Base-by-base conservation (phyloP, 2,329 filamentous ascomycete species). In the Moelleriella libera region DNA sequence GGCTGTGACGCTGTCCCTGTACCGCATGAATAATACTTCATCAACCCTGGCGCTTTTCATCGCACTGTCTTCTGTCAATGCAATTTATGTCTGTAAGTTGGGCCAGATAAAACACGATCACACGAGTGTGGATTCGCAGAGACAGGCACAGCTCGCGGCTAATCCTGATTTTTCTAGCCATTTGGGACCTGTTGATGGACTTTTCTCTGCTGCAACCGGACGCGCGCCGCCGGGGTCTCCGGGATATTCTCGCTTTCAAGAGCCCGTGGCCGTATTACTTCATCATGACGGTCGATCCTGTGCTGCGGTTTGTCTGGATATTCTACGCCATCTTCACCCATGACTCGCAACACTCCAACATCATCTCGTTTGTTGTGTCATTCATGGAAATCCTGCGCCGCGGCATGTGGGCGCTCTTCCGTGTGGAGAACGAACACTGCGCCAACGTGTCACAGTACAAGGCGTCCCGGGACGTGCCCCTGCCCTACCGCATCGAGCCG, bases 391-490 rank as follows among this genome's bases (percentile, higher is more conserved):
- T 94, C 28, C 73, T 78, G n/a, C 80, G 92, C 32, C 73, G 92
- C 60, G 89, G 88, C 51, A 79, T 96, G 60, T 98, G 92, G 92
- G 82, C 84, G 0, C 71, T 97, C 4, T 85, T 98, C 62, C 86
- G 92, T 41, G 89, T 98, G 30, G 92, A 98, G 64, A 98, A 98
- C 63, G 92, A 98, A 58, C 92, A 98, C 66, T 95, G 88, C 65
- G 82, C 84, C 48, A 95, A 96, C 56, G 90, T 98, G 2, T 78
- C 81, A 14, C 81, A 87, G 54, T 94, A 94, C 73, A 88, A 94
- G 53, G 92, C 92, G 4, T 88, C 83, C 2, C 77, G 90, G 48
- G 89, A 96, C 57, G 77, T 94, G 0, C 88, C 88, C 0, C 72
- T 97, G 0, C 90, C 90, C 0, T 97, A 96, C 60, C 73, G 78